Evolutionary conservation across 2,329 filamentous ascomycete genomes (phyloP).

Genomic region (Paramyrothecium roridum): DNA sequence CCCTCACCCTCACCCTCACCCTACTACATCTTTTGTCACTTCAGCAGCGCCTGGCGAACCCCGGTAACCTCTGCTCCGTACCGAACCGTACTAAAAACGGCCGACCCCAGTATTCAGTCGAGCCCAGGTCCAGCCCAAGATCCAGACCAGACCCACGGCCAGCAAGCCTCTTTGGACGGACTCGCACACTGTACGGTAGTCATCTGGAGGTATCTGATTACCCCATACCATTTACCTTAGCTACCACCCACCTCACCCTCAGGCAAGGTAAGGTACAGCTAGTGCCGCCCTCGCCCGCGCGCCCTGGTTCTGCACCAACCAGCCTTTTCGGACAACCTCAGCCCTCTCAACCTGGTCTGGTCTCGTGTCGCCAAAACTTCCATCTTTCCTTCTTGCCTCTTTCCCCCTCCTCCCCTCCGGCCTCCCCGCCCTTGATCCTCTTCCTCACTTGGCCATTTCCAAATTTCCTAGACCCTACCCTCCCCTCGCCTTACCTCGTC

Average conservation of each 20-base stretch:
- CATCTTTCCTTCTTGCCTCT: not conserved
- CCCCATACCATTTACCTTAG: not conserved
- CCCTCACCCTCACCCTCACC: too few species aligned
- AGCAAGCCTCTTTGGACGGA: too few species aligned
- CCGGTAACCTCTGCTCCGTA: too few species aligned
- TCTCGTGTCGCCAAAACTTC: slow-evolving; percentile 1
- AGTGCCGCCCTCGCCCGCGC: not conserved
- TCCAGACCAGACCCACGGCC: too few species aligned
- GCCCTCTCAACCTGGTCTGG: not conserved
- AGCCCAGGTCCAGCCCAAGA: too few species aligned
- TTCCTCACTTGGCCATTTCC: not conserved
- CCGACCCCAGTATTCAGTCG: too few species aligned
- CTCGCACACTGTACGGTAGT: too few species aligned
- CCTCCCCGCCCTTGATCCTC: not conserved
- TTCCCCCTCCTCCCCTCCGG: not conserved
- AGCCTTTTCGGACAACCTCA: slow-evolving; percentile 2
- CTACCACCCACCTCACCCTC: not conserved
- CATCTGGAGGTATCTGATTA: not conserved
- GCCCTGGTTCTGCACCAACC: not conserved
- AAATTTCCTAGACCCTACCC: not conserved
- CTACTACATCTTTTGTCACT: too few species aligned
- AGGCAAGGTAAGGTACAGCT: not conserved
- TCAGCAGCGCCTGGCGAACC: too few species aligned
- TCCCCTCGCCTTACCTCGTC: not conserved
- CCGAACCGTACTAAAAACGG: too few species aligned